Evolutionary conservation across 345 rosid species (phyloP), one percentile per base, ranked within the genome.

Genomic region (Durio zibethinus): DNA sequence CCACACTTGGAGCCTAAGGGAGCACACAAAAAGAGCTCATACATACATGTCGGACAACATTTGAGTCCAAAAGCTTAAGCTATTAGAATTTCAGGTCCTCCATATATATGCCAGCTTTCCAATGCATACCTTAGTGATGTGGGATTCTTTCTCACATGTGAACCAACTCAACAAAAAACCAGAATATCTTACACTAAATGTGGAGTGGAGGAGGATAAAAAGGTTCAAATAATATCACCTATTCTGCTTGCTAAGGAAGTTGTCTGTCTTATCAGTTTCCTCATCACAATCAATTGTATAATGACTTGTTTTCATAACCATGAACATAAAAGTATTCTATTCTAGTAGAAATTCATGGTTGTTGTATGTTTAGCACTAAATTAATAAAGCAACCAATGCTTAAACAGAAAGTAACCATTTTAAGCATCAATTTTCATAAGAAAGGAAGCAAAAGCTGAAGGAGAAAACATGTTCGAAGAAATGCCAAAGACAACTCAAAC

Each of bases 391-490:
- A 59, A 27, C 8, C 18, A 18, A 59, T n/a, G 18, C 65, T 0
- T 42, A 42, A 25, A 31, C 29, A 36, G 29, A 40, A 21, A 0
- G 15, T 6, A 70, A 7, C 74, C 40, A 70, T 29, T 31, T 36
- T 31, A 72, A 61, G 45, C 35, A 65, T 12, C 42, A 61, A 12
- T 11, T 50, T 21, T n/a, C 27, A 52, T 12, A 47, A 10, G 1
- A 53, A 18, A 11, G 4, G 10, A 33, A 0, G 54, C 54, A 74
- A 25, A 53, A 29, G 29, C 80, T 10, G 9, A 25, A 45, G 45
- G 29, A 12, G 35, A 29, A 56, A 79, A 8, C 27, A 31, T 38
- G 81, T 87, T 85, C 47, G 81, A 80, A 27, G 72, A 85, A 84
- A 85, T 82, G 81, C 53, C 71, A 60, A 35, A 52, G 5, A 78